Base-by-base conservation (phyloP, 192 early-diverging fungal genomes). In the Backusella sp. region DNA sequence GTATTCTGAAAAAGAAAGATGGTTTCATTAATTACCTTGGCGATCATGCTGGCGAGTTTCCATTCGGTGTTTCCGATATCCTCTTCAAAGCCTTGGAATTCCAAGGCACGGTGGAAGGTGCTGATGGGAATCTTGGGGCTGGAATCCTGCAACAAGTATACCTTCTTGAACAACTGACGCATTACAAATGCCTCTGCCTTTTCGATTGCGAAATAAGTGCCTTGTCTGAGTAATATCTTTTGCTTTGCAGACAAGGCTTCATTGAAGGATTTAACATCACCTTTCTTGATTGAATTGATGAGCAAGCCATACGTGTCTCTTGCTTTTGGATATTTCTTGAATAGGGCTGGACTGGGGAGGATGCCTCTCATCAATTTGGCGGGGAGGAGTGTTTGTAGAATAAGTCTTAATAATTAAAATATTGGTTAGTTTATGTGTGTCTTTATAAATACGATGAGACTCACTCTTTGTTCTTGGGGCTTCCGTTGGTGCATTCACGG, bases 11-110 rank as follows among this genome's bases (percentile, higher is more conserved):
- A 12, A 39, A 39, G 9, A 67, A 35, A 67, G 9, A 53, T 5
- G 28, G 69, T 35, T 8, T 8, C 1, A 9, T 41, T 12, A 1
- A 66, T 73, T 84, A 93, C 93, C 85, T 92, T 93, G 79, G 89
- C 90, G 52, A 99, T 93, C 92, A 97, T 91, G 72, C 92, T 92
- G 2, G 96, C 96, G 37, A 99, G 79, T 69, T 94, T 89, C 76
- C 96, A 95, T 76, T 94, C 94, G 32, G 32, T 6, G 96, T 92
- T 69, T 97, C 95, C 90, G 1, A 89, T 75, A 28, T 84, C 65
- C 6, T 32, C 32, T 32, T 32, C 32, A 32, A 88, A 65, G 0
- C 93, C 86, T 59, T 89, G 86, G 84, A 82, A 84, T 9, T 76
- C 80, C 41, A 97, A 76, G 11, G 93, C 97, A 6, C 52, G 70